Percentiles rank a stretch among this genome's conserved stretches.
Evolutionary conservation across 176 grass and related monocot species (phyloP).

Genomic region (Echinochloa phyllopogon): DNA sequence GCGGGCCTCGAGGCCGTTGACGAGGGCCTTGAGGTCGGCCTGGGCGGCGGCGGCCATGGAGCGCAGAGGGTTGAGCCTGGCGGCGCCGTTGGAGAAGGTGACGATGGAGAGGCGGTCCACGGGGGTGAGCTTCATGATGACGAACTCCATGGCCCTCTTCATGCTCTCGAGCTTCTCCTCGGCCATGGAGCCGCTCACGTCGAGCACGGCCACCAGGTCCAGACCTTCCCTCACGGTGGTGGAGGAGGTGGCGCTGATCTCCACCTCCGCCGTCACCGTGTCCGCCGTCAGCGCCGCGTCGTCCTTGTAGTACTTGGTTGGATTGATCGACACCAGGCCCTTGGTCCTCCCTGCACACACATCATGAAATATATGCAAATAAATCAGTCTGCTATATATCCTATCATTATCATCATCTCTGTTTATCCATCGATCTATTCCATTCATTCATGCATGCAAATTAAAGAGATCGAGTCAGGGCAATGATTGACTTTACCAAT

Average conservation of each 20-base stretch:
- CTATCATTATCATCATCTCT: too few species aligned
- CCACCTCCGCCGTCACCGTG: constrained; percentile 13
- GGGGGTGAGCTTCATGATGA: constrained; percentile 25
- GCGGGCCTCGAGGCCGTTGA: not conserved
- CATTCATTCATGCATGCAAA: too few species aligned
- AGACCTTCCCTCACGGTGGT: not conserved
- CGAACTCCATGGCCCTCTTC: constrained; percentile 8
- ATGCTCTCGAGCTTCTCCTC: not conserved
- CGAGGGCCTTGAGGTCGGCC: not conserved
- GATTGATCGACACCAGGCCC: not conserved
- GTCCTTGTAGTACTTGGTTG: not conserved
- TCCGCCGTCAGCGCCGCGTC: not conserved
- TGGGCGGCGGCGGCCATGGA: not conserved
- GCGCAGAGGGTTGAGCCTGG: constrained; percentile 2
- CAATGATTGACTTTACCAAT: not conserved
- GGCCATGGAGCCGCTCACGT: not conserved
- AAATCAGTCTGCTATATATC: too few species aligned
- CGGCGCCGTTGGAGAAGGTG: not conserved
- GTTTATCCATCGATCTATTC: too few species aligned
- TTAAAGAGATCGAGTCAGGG: too few species aligned
- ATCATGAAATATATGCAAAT: not conserved
- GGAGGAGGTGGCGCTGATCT: constrained; percentile 2
- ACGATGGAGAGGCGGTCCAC: constrained; percentile 39
- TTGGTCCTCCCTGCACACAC: not conserved
- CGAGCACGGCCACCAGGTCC: constrained; percentile 26